Base-by-base conservation (phyloP, 192 early-diverging fungal species). In the Gonapodya prolifera region DNA sequence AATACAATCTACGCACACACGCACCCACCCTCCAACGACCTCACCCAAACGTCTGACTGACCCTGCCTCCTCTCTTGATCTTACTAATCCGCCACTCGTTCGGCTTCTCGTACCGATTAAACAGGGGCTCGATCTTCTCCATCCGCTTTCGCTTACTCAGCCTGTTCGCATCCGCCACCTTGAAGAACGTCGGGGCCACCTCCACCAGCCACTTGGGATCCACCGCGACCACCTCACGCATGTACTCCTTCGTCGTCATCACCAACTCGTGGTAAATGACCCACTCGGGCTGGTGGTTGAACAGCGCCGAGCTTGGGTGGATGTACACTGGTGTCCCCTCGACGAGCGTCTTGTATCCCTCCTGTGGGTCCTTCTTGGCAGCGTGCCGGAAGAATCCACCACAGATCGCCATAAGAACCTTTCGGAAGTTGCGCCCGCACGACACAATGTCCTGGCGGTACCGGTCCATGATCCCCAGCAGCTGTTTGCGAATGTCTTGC, bases 271-370 rank as follows among this genome's bases (percentile, higher is more conserved):
- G 93, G 82, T 96, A 96, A 78, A 96, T 93, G n/a, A 95, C 92
- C 89, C 94, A 95, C 86, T 95, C 93, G 61, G 94, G 94, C 70
- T 93, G 91, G 84, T 93, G 93, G 86, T 97, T 96, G 81, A 98
- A 99, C 78, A 99, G 82, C 34, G 98, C 92, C 81, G 94, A 96
- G 18, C 91, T 92, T 75, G 98, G 98, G 82, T 99, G 96, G 77
- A 99, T 95, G 80, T 94, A 95, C 34, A 98, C 96, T 1, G 95
- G 95, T 17, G 98, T 98, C 8, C 96, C 95, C 84, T 99, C 98
- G 0, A 97, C 87, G 29, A 99, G 86, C 23, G 98, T 99, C 83
- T 99, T 99, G 84, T 99, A 99, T 1, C 98, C 96, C 83, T 98
- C 98, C 83, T 96, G 94, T 1, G 96, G 95, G 82, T 99, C 98